phyloP scores from a whole-genome alignment of 2,329 filamentous ascomycete genomes.

The Apiospora kogelbergensis region DNA sequence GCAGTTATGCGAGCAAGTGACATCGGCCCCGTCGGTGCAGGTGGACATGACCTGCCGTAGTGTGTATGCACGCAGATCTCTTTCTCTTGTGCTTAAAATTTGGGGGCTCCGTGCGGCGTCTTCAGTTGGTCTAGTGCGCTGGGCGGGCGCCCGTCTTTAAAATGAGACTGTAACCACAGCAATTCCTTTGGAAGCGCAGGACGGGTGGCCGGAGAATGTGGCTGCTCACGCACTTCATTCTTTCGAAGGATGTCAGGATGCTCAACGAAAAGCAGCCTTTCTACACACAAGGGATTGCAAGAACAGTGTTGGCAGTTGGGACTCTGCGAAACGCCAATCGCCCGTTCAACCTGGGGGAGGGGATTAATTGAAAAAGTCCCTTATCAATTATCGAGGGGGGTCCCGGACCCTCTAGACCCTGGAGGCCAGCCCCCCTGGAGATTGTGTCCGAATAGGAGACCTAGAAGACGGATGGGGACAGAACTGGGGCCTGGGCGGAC shows the following conservation, averaged over 20 bases:
- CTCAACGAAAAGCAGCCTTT: neutral
- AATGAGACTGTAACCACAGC: constrained; percentile 1
- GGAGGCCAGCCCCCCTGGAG: neutral
- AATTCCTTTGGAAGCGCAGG: neutral
- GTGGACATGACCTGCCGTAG: neutral
- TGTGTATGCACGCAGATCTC: neutral
- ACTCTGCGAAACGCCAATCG: neutral
- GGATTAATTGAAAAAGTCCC: neutral
- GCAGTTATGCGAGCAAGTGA: neutral
- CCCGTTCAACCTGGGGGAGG: neutral
- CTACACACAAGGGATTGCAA: too few relatives aligned
- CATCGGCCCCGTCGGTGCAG: neutral
- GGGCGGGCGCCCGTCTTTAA: neutral
- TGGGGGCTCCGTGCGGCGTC: constrained; percentile 2
- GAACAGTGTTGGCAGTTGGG: neutral
- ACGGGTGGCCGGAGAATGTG: neutral
- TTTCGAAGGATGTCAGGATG: neutral
- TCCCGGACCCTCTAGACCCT: neutral
- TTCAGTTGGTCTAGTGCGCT: neutral
- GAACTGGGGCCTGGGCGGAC: neutral
- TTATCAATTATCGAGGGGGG: neutral
- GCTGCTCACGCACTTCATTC: neutral
- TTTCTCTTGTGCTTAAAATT: neutral
- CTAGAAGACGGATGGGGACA: neutral
- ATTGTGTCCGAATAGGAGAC: neutral